phyloP scores from a whole-genome alignment of 2,329 filamentous ascomycete species.

The Talaromyces atroroseus region DNA sequence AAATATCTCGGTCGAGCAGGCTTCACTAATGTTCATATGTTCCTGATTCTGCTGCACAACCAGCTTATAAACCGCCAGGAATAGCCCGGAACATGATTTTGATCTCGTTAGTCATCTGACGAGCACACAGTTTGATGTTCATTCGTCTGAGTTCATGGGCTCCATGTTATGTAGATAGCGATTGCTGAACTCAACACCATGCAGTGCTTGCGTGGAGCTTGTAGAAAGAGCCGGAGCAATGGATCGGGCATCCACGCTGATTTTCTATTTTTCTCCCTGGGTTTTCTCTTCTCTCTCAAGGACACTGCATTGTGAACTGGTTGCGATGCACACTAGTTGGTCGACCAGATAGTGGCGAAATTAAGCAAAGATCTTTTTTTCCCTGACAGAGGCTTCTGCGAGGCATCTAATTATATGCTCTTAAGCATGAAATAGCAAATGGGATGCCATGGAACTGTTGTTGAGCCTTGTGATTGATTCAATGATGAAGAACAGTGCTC shows the following conservation, averaged over 20 bases:
- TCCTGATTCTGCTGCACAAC: background rate
- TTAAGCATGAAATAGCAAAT: background rate
- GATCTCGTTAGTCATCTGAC: background rate
- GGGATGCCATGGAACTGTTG: background rate
- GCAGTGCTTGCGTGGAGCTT: background rate
- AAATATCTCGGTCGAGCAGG: background rate
- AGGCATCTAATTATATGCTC: background rate
- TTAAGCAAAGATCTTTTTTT: background rate
- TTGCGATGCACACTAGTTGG: background rate
- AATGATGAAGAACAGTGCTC: background rate
- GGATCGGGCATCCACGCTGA: background rate
- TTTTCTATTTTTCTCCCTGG: background rate
- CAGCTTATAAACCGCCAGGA: background rate
- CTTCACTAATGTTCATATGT: background rate
- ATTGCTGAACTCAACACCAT: background rate
- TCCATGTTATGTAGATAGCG: background rate
- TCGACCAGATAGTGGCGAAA: background rate
- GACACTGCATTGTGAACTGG: background rate
- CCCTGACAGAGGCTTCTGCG: too few species aligned
- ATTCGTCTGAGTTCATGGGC: background rate
- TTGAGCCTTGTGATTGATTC: background rate
- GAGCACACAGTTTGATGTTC: background rate
- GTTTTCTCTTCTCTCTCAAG: background rate
- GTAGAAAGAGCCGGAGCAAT: background rate
- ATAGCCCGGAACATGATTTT: background rate